Conservation (phyloP, 148 eudicot species). For the Vaccinium macrocarpon region DNA sequence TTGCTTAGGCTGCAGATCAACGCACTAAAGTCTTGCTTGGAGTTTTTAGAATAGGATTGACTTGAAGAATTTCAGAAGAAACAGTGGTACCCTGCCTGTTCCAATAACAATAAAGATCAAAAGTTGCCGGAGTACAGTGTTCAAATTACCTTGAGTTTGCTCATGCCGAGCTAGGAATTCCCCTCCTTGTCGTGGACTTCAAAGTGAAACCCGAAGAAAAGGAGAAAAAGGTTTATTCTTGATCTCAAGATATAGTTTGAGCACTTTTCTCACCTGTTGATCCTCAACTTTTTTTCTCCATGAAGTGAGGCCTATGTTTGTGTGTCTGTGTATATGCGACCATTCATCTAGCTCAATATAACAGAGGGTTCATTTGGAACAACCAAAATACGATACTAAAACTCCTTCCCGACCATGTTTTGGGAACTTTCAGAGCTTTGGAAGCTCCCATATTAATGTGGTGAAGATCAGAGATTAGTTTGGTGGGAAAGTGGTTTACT, state of each 20-base stretch:
- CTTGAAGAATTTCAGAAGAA: too few relatives aligned
- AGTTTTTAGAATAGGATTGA: neutral
- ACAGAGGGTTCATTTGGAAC: neutral
- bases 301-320: too few relatives aligned
- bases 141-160: neutral
- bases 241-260: neutral
- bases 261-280: too few relatives aligned
- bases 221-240: neutral
- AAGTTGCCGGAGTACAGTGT: neutral
- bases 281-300: too few relatives aligned
- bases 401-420: neutral
- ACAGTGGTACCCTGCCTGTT: too few relatives aligned
- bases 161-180: neutral
- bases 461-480: too few relatives aligned
- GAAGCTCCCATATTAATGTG: neutral
- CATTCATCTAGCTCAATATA: too few relatives aligned
- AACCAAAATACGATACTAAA: neutral
- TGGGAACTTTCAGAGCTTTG: neutral
- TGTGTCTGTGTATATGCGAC: too few relatives aligned
- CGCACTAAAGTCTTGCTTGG: neutral
- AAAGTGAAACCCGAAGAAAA: neutral
- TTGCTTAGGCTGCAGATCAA: neutral
- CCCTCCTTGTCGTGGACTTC: neutral
- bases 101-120: neutral
- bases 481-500: too few relatives aligned